Evolutionary conservation across 352 stramenopile species (phyloP).

Genomic region (Pythium apleroticum): DNA sequence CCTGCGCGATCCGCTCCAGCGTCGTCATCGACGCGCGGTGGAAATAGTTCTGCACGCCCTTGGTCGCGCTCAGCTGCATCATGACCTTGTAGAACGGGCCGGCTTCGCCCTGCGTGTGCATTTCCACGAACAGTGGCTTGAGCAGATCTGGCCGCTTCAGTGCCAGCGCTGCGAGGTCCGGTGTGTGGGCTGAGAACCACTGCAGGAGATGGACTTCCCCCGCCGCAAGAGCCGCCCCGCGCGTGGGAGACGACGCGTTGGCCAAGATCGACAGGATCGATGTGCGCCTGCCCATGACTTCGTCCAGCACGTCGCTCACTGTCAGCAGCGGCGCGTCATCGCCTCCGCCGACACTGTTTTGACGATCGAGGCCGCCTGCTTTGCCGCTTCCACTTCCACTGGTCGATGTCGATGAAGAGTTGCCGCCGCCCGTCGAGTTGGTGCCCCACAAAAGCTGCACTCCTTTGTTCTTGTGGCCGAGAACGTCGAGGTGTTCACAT

Average conservation of each 20-base stretch:
- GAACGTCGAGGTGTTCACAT: constrained; percentile 50
- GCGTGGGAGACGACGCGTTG: background rate
- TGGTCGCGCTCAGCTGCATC: constrained; percentile 57
- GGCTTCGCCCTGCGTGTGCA: constrained; percentile 51
- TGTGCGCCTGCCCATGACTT: background rate
- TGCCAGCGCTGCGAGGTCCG: constrained; percentile 49
- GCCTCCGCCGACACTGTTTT: background rate
- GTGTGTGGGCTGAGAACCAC: constrained; percentile 60
- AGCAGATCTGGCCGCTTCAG: constrained; percentile 55
- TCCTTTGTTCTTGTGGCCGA: constrained; percentile 50
- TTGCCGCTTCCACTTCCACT: background rate
- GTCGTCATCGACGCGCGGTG: constrained; percentile 47
- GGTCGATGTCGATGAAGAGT: background rate
- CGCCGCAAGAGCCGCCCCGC: background rate
- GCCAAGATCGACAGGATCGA: constrained; percentile 7
- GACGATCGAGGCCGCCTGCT: background rate
- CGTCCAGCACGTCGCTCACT: constrained; percentile 7
- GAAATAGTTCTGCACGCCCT: constrained; percentile 60
- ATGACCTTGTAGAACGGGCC: constrained; percentile 63
- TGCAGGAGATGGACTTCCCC: constrained; percentile 38
- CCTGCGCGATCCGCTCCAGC: constrained; percentile 56
- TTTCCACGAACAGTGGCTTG: constrained; percentile 63
- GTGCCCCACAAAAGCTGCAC: constrained; percentile 67
- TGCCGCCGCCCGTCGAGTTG: background rate
- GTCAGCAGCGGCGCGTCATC: background rate